Base-by-base conservation (phyloP, 768 basidiomycete genomes). In the Daedalea quercina region DNA sequence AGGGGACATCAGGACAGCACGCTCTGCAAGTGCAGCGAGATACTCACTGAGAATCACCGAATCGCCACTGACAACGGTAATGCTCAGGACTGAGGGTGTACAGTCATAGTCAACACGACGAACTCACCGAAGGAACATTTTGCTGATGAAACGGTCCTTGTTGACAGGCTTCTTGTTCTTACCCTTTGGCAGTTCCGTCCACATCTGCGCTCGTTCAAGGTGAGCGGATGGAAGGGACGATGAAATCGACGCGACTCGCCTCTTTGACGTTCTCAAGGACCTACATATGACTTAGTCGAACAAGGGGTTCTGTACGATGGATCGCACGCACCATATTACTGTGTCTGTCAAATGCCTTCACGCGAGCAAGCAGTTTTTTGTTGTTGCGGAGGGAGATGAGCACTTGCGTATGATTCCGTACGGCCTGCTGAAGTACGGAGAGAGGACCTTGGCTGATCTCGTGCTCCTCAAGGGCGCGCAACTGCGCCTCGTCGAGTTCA, bases 101-200 rank as follows among this genome's bases (percentile, higher is more conserved):
- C n/a, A 47, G 22, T 34, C 52, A 40, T 42, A 31, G 9, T n/a
- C 31, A 15, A 31, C 12, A 3, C n/a, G 11, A 26, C 13, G 25
- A 15, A 50, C 82, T 48, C 63, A 88, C 90, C 92, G 80, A 56
- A 98, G 72, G 72, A 95, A 98, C 93, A 99, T 95, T 74, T 98
- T 99, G 69, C 93, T 95, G 69, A 99, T 95, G 75, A 98, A 99
- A 45, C 96, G 81, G 71, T 98, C 96, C 73, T 98, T 98, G 77
- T 98, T 98, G 52, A 98, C 85, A 7, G 96, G 91, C 67, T 97
- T 98, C 76, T 96, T 97, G 67, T 93, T 93, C 74, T 98, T 98
- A 37, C 93, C 94, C 71, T 97, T 98, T 19, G 96, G 96, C 44
- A 85, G 70, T 69, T 99, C 96, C 20, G 94, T 97, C 96, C 96